Base-by-base conservation (phyloP, 2,329 filamentous ascomycete species). In the Albophoma yamanashiensis region DNA sequence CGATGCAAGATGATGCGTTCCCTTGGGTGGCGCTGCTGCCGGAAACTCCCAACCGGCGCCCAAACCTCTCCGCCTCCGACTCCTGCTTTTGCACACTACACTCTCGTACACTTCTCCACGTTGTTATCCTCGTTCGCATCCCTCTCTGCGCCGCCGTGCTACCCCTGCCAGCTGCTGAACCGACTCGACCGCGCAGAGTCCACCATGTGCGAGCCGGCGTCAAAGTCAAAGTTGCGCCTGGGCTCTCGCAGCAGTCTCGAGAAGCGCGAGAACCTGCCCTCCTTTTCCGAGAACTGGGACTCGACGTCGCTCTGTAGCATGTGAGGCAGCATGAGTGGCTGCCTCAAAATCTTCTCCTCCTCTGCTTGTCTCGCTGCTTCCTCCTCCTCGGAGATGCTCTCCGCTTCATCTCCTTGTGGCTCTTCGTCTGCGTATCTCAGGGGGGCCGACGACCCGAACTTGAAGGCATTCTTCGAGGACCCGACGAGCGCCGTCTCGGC, bases 351-450 rank as follows among this genome's bases (percentile, higher is more conserved):
- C 17, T 22, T n/a, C 31, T 59, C 52, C 5, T 55, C 50, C 45
- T 58, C 59, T n/a, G 53, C 45, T 2, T 45, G n/a, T 11, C 31
- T n/a, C 14, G n/a, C 43, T 22, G 39, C 55, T 14, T 58, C 59
- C 14, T 15, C 36, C 6, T 52, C 42, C n/a, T 57, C 55, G 1
- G 25, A 43, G 7, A 38, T 45, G 22, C n/a, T 38, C 4, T 57
- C 55, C 4, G 27, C 53, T n/a, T 65, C 64, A 38, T 65, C 62
- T 50, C 62, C 64, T 4, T 61, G 9, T 3, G 42, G 53, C n/a
- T 52, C 64, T 38, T 62, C 60, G 36, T 67, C 64, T 14, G 50
- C 58, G 39, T 67, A 68, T 8, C 64, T 59, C 43, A 67, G 60
- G 3, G 66, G 62, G 6, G 61, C 59, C 22, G 56, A 56, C 0